Conservation (phyloP, 2,329 filamentous ascomycete species). For the Paracamarosporium sp. region DNA sequence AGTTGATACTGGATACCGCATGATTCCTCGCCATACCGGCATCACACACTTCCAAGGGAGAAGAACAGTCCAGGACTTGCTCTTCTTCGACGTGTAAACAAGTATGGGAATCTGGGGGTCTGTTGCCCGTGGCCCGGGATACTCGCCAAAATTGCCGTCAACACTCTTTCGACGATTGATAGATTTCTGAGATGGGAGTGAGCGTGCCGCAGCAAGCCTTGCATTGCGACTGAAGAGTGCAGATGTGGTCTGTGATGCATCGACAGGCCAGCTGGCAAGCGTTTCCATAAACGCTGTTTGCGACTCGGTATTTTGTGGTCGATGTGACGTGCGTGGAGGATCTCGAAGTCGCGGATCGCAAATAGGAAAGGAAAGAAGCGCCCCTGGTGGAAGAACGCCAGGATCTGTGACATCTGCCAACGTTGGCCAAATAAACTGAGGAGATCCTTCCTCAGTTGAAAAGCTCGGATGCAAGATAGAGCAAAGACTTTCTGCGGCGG, state of each 20-base stretch:
- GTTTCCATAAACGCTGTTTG: conserved; percentile 60
- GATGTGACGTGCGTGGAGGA: conserved; percentile 66
- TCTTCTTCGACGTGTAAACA: conserved; percentile 66
- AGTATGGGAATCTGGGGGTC: conserved; percentile 83
- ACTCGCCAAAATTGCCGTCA: conserved; percentile 64
- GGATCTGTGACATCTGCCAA: conserved; percentile 51
- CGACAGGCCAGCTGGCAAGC: conserved; percentile 72
- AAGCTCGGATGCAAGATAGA: conserved; percentile 65
- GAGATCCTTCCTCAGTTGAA: conserved; percentile 22
- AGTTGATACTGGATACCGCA: conserved; percentile 80
- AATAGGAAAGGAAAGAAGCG: conserved; percentile 74
- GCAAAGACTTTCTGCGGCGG: conserved; percentile 78
- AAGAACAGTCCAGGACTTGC: conserved; percentile 76
- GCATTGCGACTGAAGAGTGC: conserved; percentile 72
- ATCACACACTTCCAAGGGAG: conserved; percentile 90
- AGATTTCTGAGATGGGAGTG: conserved; percentile 76
- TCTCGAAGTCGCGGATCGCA: conserved; percentile 82
- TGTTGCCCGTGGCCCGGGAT: conserved; percentile 61
- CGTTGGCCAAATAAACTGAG: conserved; percentile 40
- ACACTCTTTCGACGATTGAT: conserved; percentile 78
- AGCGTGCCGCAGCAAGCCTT: conserved; percentile 69
- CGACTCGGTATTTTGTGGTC: conserved; percentile 23
- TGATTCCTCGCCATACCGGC: conserved; percentile 83
- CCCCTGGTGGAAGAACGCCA: conserved; percentile 71
- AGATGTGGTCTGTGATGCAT: conserved; percentile 56